Evolutionary conservation across 768 basidiomycete species (phyloP).

Genomic region (Royoungia palumana): DNA sequence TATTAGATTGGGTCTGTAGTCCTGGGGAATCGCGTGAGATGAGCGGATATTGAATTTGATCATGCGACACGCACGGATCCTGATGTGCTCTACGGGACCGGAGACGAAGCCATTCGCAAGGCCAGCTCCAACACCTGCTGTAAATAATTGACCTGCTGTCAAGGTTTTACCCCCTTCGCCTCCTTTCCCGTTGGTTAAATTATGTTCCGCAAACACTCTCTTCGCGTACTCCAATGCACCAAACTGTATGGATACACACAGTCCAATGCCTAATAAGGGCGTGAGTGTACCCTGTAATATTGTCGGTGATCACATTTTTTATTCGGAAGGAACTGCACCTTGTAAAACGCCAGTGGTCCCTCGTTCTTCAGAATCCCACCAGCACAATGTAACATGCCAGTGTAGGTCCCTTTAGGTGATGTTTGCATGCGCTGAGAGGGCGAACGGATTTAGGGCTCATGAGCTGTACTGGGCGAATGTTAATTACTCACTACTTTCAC

Average conservation of each 20-base stretch:
- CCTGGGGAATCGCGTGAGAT: slow-evolving; percentile 43
- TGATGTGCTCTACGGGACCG: slow-evolving; percentile 95
- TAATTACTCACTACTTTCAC: slow-evolving; percentile 82
- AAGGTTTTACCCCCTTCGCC: slow-evolving; percentile 64
- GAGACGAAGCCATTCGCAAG: slow-evolving; percentile 90
- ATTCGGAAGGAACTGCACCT: slow-evolving; percentile 46
- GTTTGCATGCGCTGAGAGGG: slow-evolving; percentile 85
- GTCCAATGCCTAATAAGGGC: slow-evolving; percentile 86
- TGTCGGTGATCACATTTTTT: neutral
- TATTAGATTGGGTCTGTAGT: slow-evolving; percentile 85
- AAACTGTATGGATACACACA: slow-evolving; percentile 96
- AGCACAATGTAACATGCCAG: slow-evolving; percentile 85
- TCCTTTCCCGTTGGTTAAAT: slow-evolving; percentile 55
- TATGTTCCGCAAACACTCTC: slow-evolving; percentile 67
- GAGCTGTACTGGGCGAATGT: neutral
- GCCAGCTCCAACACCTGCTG: slow-evolving; percentile 81
- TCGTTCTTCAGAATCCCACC: slow-evolving; percentile 88
- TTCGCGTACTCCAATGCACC: slow-evolving; percentile 85
- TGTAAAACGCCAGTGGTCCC: slow-evolving; percentile 93
- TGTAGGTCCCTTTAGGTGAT: slow-evolving; percentile 83
- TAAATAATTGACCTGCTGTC: slow-evolving; percentile 60
- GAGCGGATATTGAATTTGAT: neutral
- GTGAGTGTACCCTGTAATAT: slow-evolving; percentile 75
- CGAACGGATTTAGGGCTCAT: slow-evolving; percentile 9
- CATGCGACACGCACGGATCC: slow-evolving; percentile 48